A percentile compares a stretch with the other conserved stretches of the same genome.
Evolutionary conservation across 164 flowering plant species (phyloP).

Genomic region (Akebia trifoliata): DNA sequence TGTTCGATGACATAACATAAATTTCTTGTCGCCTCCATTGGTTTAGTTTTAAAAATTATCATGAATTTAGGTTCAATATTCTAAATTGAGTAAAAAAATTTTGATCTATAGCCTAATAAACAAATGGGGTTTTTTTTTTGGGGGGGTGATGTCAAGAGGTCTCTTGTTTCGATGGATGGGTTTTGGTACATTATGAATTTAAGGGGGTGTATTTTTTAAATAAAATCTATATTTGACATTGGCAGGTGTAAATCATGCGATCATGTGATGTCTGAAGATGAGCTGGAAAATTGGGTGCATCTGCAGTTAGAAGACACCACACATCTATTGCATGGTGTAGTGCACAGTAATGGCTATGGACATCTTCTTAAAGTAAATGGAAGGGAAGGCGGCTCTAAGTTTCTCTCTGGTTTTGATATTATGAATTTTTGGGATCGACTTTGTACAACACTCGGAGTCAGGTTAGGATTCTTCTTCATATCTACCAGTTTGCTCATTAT

Average conservation of each 20-base stretch:
- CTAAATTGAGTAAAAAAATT: too few species aligned
- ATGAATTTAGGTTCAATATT: too few species aligned
- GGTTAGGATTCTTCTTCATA: slow-evolving; percentile 32
- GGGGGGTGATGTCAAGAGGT: too few species aligned
- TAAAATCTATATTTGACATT: neutral
- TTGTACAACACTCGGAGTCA: slow-evolving; percentile 60
- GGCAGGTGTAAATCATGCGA: slow-evolving; percentile 76
- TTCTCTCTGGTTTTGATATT: slow-evolving; percentile 68
- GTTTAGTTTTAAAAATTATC: too few species aligned
- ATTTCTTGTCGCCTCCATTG: too few species aligned
- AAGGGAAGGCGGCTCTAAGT: slow-evolving; percentile 72
- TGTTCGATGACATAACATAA: too few species aligned
- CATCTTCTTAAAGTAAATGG: slow-evolving; percentile 91
- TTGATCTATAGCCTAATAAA: too few species aligned
- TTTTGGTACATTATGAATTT: too few species aligned
- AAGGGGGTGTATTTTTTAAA: too few species aligned
- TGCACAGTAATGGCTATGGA: slow-evolving; percentile 81
- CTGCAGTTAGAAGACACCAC: slow-evolving; percentile 60
- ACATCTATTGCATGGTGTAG: slow-evolving; percentile 79
- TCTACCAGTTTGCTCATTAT: neutral
- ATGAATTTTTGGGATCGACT: slow-evolving; percentile 93
- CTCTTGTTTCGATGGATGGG: too few species aligned
- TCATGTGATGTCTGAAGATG: slow-evolving; percentile 46
- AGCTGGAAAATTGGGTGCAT: slow-evolving; percentile 69
- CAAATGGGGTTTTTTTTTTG: too few species aligned